Evolutionary conservation across 192 early-diverging fungal species (phyloP).

Genomic region (Coemansia sp.): DNA sequence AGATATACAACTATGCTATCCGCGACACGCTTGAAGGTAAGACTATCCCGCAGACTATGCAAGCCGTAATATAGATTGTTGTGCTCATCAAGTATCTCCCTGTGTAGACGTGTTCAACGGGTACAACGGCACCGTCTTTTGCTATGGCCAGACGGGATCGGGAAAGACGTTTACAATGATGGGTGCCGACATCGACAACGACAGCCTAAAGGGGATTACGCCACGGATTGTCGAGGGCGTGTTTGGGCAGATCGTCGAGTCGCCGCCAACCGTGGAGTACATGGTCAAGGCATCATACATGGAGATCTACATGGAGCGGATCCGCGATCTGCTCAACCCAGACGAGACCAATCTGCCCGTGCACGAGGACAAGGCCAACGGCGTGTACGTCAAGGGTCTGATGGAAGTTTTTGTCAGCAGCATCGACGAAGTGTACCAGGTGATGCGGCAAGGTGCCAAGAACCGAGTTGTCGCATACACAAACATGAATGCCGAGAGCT

Average conservation of each 20-base stretch:
- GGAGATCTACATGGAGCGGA: slow-evolving; percentile 99
- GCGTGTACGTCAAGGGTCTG: slow-evolving; percentile 98
- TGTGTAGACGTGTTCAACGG: slow-evolving; percentile 87
- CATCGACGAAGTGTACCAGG: slow-evolving; percentile 94
- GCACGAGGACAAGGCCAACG: slow-evolving; percentile 94
- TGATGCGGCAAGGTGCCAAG: slow-evolving; percentile 90
- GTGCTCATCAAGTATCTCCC: not conserved
- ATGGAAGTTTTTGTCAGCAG: slow-evolving; percentile 97
- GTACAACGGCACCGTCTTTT: slow-evolving; percentile 99
- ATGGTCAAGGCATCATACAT: slow-evolving; percentile 99
- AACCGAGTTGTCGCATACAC: slow-evolving; percentile 89
- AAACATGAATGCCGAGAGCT: slow-evolving; percentile 99
- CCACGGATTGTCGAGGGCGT: slow-evolving; percentile 96
- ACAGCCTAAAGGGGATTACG: slow-evolving; percentile 89
- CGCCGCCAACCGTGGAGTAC: slow-evolving; percentile 93
- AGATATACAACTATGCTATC: slow-evolving; percentile 91
- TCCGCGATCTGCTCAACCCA: slow-evolving; percentile 89
- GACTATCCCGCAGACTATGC: not conserved
- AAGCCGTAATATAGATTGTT: not conserved
- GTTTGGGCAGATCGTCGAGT: slow-evolving; percentile 86
- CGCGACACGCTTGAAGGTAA: slow-evolving; percentile 90
- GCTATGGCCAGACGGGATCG: slow-evolving; percentile 98
- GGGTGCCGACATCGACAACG: slow-evolving; percentile 93
- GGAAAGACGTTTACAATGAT: slow-evolving; percentile 99
- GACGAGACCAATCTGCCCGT: slow-evolving; percentile 89